phyloP scores from a whole-genome alignment of 345 rosid species.

The Eucalyptus marginata region DNA sequence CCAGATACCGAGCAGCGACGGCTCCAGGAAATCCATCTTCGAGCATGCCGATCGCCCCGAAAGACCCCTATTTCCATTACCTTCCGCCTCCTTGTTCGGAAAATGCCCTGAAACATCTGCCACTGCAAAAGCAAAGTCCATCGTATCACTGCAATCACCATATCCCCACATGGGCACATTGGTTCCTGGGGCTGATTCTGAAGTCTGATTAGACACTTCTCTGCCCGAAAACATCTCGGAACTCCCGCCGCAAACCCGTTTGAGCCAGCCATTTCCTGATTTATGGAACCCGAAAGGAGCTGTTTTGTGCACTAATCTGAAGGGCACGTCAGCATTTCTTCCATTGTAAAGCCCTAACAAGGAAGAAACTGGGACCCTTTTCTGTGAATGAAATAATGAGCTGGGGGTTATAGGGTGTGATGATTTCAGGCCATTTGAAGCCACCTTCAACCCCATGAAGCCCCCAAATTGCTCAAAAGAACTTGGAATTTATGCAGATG shows the following conservation, averaged over 20 bases:
- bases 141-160: background rate
- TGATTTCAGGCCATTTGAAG: constrained; percentile 3
- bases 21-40: constrained; percentile 18
- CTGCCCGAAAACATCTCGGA: constrained; percentile 1
- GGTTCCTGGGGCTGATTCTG: background rate
- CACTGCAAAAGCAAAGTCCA: background rate
- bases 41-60: background rate
- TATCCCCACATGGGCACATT: background rate
- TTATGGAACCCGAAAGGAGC: background rate
- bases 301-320: background rate
- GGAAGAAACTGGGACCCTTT: background rate
- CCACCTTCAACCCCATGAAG: constrained; percentile 15
- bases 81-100: background rate
- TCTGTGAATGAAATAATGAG: background rate
- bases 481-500: background rate
- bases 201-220: background rate
- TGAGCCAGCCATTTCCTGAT: background rate
- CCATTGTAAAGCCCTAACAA: background rate
- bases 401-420: background rate
- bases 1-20: constrained; percentile 19
- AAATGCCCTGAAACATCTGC: background rate
- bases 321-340: background rate
- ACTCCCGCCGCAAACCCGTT: background rate
- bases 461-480: background rate
- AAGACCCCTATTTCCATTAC: background rate